phyloP scores from a whole-genome alignment of 2,329 filamentous ascomycete species.

The Penicillium sp. region DNA sequence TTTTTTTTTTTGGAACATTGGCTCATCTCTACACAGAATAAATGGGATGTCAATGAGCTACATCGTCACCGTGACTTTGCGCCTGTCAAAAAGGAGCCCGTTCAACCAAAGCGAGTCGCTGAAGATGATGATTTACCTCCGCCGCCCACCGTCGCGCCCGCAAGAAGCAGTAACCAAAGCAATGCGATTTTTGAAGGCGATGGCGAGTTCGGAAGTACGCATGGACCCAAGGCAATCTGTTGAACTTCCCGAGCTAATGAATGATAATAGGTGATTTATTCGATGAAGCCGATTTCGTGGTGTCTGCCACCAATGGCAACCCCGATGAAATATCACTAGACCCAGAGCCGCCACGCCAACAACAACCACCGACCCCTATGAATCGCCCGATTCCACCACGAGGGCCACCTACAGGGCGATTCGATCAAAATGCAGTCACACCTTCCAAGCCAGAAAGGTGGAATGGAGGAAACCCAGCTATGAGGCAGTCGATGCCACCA shows the following conservation, averaged over 20 bases:
- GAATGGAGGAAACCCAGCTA: conserved; percentile 19
- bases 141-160: conserved; percentile 21
- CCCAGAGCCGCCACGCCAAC: conserved; percentile 25
- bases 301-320: conserved; percentile 63
- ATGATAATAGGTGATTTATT: conserved; percentile 57
- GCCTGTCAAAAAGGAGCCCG: conserved; percentile 59
- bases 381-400: conserved; percentile 22
- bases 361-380: conserved; percentile 29
- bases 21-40: conserved; percentile 47
- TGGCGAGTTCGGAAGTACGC: conserved; percentile 46
- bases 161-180: conserved; percentile 32
- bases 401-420: conserved; percentile 21
- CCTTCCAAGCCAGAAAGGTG: conserved; percentile 42
- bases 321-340: conserved; percentile 73
- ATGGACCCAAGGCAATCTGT: not conserved
- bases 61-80: conserved; percentile 78
- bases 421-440: conserved; percentile 32
- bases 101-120: conserved; percentile 35
- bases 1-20: not conserved
- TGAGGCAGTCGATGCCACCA: conserved; percentile 25
- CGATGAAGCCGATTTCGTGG: conserved; percentile 75
- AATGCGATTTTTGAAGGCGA: conserved; percentile 38
- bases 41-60: conserved; percentile 76
- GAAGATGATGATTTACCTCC: conserved; percentile 55
- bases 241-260: conserved; percentile 15